Percentiles rank a stretch among this genome's conserved stretches.
Conservation (phyloP, 495 filamentous ascomycete genomes). For the Penicillium verhagenii region DNA sequence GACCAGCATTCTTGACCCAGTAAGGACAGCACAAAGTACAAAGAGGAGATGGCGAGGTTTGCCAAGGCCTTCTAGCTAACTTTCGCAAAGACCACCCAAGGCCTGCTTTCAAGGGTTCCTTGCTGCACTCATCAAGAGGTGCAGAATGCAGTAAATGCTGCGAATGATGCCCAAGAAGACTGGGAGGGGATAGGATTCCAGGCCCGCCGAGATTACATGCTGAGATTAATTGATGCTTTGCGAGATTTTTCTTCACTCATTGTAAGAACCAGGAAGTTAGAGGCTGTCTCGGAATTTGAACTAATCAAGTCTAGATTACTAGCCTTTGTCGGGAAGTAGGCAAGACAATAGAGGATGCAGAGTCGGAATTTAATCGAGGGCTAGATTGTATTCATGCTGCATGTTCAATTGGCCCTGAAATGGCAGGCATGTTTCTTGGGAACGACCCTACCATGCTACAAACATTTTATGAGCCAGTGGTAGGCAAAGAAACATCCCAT, state of each 20-base stretch:
- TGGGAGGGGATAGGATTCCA: constrained; percentile 23
- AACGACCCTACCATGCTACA: constrained; percentile 23
- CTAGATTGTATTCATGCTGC: constrained; percentile 30
- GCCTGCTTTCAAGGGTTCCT: constrained; percentile 22
- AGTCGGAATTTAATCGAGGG: constrained; percentile 26
- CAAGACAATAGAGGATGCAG: constrained; percentile 29
- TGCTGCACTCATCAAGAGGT: constrained; percentile 21
- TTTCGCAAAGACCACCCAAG: constrained; percentile 17
- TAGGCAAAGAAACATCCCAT: background rate
- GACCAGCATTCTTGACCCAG: constrained; percentile 27
- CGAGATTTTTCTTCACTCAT: constrained; percentile 21
- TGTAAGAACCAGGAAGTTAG: constrained; percentile 10
- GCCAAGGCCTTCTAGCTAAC: background rate
- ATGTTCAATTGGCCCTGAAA: constrained; percentile 29
- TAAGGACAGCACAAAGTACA: constrained; percentile 1
- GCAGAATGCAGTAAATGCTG: constrained; percentile 25
- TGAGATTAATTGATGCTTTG: constrained; percentile 22
- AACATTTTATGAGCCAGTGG: constrained; percentile 27
- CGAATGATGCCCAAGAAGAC: constrained; percentile 19
- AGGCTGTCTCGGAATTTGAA: background rate
- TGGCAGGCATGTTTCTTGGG: constrained; percentile 27
- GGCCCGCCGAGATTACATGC: constrained; percentile 20
- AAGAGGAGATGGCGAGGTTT: background rate
- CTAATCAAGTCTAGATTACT: constrained; percentile 1
- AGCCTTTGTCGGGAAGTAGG: constrained; percentile 24